Percentiles rank a stretch among this genome's conserved stretches.
Evolutionary conservation across 495 filamentous ascomycete species (phyloP).

Genomic region (Aeminium ludgeri): DNA sequence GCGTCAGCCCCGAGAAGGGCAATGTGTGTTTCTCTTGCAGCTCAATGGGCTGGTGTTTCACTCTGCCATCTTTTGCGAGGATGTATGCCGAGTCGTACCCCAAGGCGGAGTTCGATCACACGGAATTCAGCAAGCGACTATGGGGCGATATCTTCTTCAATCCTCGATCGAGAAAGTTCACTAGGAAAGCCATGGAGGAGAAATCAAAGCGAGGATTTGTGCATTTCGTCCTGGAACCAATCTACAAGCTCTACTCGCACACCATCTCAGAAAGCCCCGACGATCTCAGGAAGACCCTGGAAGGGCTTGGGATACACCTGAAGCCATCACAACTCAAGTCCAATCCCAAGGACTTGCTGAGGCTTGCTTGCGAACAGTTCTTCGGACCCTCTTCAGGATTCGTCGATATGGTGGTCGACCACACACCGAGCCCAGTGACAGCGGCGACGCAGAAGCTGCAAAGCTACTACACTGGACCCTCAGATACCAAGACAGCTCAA

Average conservation of each 20-base stretch:
- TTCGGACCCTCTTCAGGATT: conserved; percentile 82
- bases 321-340: conserved; percentile 84
- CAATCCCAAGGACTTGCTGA: conserved; percentile 77
- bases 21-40: conserved; percentile 92
- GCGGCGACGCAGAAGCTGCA: conserved; percentile 61
- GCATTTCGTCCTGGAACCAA: conserved; percentile 85
- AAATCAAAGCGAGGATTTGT: conserved; percentile 74
- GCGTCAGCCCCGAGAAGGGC: conserved; percentile 88
- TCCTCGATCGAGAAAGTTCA: conserved; percentile 74
- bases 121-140: conserved; percentile 62
- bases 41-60: conserved; percentile 92
- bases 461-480: conserved; percentile 84
- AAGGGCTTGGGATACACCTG: conserved; percentile 60
- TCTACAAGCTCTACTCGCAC: conserved; percentile 95
- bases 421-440: conserved; percentile 74
- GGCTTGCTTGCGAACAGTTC: conserved; percentile 84
- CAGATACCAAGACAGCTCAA: conserved; percentile 67
- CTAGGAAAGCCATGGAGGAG: conserved; percentile 68
- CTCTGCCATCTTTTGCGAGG: conserved; percentile 76
- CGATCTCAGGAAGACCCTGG: conserved; percentile 66
- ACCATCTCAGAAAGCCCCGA: conserved; percentile 83
- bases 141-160: conserved; percentile 99
- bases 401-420: conserved; percentile 86
- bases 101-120: conserved; percentile 41
- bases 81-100: conserved; percentile 89